A percentile compares a stretch with the other conserved stretches of the same genome.
Conservation (phyloP, 2,329 filamentous ascomycete genomes). For the Raffaelea albimanens region DNA sequence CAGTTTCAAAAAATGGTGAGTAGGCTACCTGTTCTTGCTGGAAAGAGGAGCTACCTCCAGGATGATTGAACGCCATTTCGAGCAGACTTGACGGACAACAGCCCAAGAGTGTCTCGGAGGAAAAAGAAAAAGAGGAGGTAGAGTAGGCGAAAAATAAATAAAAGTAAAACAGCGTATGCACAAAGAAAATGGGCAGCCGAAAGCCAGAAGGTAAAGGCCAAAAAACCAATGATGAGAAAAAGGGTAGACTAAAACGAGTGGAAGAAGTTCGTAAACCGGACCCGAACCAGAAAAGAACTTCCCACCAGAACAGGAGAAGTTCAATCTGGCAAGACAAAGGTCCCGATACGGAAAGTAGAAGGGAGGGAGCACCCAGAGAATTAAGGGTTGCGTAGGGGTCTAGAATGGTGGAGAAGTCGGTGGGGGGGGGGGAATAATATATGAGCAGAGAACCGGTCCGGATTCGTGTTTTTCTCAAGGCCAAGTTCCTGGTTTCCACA, state of each 20-base stretch:
- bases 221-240: not conserved
- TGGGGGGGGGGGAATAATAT: not conserved
- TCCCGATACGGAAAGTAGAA: too few relatives aligned
- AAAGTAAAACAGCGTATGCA: not conserved
- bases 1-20: constrained; percentile 1
- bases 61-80: constrained; percentile 20
- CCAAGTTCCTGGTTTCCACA: constrained; percentile 2
- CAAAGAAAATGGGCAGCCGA: not conserved
- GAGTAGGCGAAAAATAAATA: not conserved
- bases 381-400: not conserved
- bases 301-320: not conserved
- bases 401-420: not conserved
- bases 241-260: not conserved
- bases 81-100: not conserved
- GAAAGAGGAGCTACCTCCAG: constrained; percentile 16
- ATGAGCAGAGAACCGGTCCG: not conserved
- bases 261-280: not conserved
- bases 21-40: constrained; percentile 24
- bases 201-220: not conserved
- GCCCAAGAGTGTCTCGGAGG: not conserved
- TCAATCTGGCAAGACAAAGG: not conserved
- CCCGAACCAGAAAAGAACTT: too few relatives aligned
- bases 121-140: not conserved
- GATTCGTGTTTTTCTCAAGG: not conserved
- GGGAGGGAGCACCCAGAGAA: too few relatives aligned